Evolutionary conservation across 768 basidiomycete genomes (phyloP).

Genomic region (Suillus variegatus): DNA sequence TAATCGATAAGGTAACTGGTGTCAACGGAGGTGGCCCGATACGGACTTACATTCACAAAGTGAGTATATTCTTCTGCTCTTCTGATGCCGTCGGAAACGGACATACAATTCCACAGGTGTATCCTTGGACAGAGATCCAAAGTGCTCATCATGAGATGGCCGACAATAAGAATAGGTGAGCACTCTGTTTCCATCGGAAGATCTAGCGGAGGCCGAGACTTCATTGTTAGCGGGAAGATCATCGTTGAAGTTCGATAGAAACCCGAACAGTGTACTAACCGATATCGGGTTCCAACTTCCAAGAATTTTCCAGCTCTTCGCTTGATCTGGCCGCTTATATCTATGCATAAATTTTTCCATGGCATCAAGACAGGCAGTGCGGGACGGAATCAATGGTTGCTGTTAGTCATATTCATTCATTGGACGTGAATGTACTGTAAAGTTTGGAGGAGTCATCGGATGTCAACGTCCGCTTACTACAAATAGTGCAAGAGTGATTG

Average conservation of each 20-base stretch:
- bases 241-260: slow-evolving; percentile 23
- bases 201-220: background rate
- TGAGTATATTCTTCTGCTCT: slow-evolving; percentile 28
- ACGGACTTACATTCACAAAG: slow-evolving; percentile 80
- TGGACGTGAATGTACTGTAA: background rate
- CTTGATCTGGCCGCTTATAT: background rate
- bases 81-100: slow-evolving; percentile 18
- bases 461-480: background rate
- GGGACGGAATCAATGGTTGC: background rate
- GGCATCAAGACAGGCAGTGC: background rate
- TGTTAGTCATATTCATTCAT: background rate
- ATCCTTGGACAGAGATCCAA: slow-evolving; percentile 76
- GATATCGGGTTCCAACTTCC: background rate
- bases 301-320: background rate
- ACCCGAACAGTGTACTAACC: background rate
- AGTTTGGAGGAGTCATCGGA: background rate
- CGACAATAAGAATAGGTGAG: slow-evolving; percentile 59
- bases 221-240: slow-evolving; percentile 33
- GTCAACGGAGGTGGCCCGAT: slow-evolving; percentile 58
- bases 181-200: background rate
- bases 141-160: slow-evolving; percentile 86
- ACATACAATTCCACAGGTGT: slow-evolving; percentile 51
- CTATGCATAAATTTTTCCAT: background rate
- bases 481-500: background rate
- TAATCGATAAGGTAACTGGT: slow-evolving; percentile 61